Evolutionary conservation across 805 yeast genomes (phyloP).

Genomic region (Cyberlindnera xylosilytica): DNA sequence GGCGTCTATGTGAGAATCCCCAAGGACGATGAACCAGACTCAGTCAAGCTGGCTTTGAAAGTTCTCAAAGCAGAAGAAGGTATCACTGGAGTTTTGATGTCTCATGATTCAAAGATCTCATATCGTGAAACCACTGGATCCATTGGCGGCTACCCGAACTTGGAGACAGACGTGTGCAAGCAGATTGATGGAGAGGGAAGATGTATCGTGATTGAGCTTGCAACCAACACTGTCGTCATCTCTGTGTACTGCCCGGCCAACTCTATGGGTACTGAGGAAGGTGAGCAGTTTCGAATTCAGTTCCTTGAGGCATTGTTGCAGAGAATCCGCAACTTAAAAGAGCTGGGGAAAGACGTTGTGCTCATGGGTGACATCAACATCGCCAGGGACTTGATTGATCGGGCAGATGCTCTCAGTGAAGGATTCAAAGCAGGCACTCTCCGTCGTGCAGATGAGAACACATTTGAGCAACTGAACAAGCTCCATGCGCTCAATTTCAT

Average conservation of each 20-base stretch:
- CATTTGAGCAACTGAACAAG: conserved; percentile 36
- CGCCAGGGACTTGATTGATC: conserved; percentile 74
- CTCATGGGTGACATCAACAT: conserved; percentile 90
- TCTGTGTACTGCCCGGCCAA: conserved; percentile 90
- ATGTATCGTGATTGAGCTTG: conserved; percentile 69
- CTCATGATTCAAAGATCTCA: conserved; percentile 22
- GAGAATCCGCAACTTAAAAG: conserved; percentile 55
- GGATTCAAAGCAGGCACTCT: conserved; percentile 38
- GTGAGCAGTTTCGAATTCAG: conserved; percentile 51
- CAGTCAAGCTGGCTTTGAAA: conserved; percentile 36
- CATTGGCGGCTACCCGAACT: conserved; percentile 71
- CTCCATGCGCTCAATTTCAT: conserved; percentile 33
- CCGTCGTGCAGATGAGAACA: conserved; percentile 20
- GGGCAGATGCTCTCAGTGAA: conserved; percentile 63
- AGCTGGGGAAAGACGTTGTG: conserved; percentile 62
- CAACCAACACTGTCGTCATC: conserved; percentile 56
- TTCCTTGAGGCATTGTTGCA: conserved; percentile 59
- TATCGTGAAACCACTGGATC: conserved; percentile 21
- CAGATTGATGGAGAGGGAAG: conserved; percentile 83
- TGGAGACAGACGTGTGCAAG: conserved; percentile 36
- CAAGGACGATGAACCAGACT: conserved; percentile 38
- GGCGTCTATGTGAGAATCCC: conserved; percentile 71
- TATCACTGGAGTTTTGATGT: conserved; percentile 58
- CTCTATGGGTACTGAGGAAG: conserved; percentile 67
- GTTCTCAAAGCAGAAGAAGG: conserved; percentile 88